Evolutionary conservation across 148 eudicot genomes (phyloP).

Genomic region (Chenopodium formosanum): DNA sequence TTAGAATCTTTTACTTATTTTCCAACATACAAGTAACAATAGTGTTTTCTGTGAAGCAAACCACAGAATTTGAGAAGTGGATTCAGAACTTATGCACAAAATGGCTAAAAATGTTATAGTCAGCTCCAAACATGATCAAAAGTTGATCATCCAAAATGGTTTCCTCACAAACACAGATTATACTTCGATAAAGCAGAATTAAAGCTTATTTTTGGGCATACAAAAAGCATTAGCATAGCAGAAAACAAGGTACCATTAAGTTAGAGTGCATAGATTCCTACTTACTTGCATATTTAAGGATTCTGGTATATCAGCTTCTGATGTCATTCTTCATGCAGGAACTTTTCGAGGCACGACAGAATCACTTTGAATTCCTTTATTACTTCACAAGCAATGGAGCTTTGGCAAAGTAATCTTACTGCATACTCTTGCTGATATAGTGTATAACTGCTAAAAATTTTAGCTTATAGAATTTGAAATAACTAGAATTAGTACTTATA

Average conservation of each 20-base stretch:
- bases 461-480: background rate
- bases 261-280: background rate
- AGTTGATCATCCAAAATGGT: background rate
- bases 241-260: too few species aligned
- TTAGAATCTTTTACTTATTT: background rate
- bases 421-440: background rate
- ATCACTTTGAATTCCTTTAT: background rate
- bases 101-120: background rate
- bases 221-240: background rate
- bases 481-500: background rate
- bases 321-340: conserved; percentile 30
- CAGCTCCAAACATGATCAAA: background rate
- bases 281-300: conserved; percentile 28
- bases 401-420: background rate
- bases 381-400: background rate
- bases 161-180: too few species aligned
- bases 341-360: background rate
- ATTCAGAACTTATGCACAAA: background rate
- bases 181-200: too few species aligned
- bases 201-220: too few species aligned
- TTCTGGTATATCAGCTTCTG: conserved; percentile 33
- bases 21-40: background rate
- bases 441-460: background rate
- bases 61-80: background rate
- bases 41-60: background rate